Evolutionary conservation across 805 yeast genomes (phyloP).

Genomic region (Starmerella vaccinii): DNA sequence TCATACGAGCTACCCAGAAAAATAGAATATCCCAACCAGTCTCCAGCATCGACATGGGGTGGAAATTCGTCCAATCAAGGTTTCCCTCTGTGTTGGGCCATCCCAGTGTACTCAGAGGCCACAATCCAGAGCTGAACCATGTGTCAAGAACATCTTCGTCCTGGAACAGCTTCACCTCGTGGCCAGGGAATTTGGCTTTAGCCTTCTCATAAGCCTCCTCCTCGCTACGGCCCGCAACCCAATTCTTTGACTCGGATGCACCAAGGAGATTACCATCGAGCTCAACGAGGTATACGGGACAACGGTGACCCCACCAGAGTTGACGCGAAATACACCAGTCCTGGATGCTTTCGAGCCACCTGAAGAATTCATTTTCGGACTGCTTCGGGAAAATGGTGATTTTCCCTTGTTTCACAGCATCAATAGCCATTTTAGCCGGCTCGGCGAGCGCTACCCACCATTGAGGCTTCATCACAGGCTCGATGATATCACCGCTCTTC

Average conservation of each 20-base stretch:
- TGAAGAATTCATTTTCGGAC: slow-evolving; percentile 86
- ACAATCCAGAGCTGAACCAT: slow-evolving; percentile 96
- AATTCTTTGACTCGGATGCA: slow-evolving; percentile 56
- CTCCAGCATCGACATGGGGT: slow-evolving; percentile 89
- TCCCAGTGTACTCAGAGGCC: slow-evolving; percentile 95
- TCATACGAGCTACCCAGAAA: slow-evolving; percentile 99
- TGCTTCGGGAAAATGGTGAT: slow-evolving; percentile 76
- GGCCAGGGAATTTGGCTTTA: slow-evolving; percentile 54
- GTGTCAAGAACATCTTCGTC: slow-evolving; percentile 98
- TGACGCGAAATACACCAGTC: slow-evolving; percentile 99
- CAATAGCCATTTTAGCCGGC: slow-evolving; percentile 79
- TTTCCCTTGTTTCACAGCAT: slow-evolving; percentile 73
- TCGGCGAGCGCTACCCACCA: slow-evolving; percentile 96
- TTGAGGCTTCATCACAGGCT: slow-evolving; percentile 94
- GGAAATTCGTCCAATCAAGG: slow-evolving; percentile 60
- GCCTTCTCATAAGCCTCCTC: slow-evolving; percentile 87
- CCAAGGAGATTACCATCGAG: slow-evolving; percentile 50
- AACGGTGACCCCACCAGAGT: slow-evolving; percentile 95
- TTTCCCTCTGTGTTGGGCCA: slow-evolving; percentile 65
- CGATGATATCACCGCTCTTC: slow-evolving; percentile 94
- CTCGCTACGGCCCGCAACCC: slow-evolving; percentile 81
- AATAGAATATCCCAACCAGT: slow-evolving; percentile 99
- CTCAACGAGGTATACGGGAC: slow-evolving; percentile 84
- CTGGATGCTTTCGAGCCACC: slow-evolving; percentile 91
- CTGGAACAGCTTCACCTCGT: slow-evolving; percentile 54